phyloP scores from a whole-genome alignment of 441 rosid species.

The Geranium incanum region DNA sequence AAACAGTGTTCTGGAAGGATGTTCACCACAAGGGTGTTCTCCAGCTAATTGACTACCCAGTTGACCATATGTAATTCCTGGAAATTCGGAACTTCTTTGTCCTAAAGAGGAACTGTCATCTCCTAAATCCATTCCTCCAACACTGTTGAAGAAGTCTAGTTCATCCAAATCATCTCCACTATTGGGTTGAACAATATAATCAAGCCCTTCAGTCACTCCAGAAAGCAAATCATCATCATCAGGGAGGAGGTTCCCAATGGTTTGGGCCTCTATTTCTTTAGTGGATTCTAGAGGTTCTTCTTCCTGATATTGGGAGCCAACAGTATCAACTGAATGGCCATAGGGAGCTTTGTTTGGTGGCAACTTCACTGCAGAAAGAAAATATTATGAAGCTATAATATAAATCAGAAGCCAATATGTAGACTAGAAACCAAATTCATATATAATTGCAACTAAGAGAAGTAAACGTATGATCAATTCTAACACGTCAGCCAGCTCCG shows the following conservation, averaged over 20 bases:
- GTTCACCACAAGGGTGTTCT: constrained; percentile 40
- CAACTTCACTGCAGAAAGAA: constrained; percentile 43
- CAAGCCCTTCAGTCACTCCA: constrained; percentile 46
- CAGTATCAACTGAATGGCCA: constrained; percentile 32
- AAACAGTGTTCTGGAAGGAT: constrained; percentile 56
- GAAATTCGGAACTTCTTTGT: constrained; percentile 30
- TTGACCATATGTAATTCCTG: constrained; percentile 29
- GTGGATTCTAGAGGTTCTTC: constrained; percentile 47
- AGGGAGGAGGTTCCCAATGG: constrained; percentile 69
- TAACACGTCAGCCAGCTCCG: constrained; percentile 6
- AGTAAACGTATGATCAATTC: constrained; percentile 3
- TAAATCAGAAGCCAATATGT: constrained; percentile 17
- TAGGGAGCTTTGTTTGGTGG: constrained; percentile 31
- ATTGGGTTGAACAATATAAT: constrained; percentile 24
- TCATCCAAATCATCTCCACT: constrained; percentile 47
- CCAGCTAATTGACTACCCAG: constrained; percentile 31
- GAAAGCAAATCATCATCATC: constrained; percentile 57
- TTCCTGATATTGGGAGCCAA: constrained; percentile 42
- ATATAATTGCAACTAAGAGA: constrained; percentile 6
- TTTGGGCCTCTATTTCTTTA: constrained; percentile 59
- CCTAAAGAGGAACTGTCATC: constrained; percentile 30
- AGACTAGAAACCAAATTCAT: constrained; percentile 19
- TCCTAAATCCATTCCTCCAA: constrained; percentile 69
- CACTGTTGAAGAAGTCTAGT: constrained; percentile 52
- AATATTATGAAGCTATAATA: constrained; percentile 15